Conservation (phyloP, 169 alveolate genomes). For the Cryptosporidium sp. region DNA sequence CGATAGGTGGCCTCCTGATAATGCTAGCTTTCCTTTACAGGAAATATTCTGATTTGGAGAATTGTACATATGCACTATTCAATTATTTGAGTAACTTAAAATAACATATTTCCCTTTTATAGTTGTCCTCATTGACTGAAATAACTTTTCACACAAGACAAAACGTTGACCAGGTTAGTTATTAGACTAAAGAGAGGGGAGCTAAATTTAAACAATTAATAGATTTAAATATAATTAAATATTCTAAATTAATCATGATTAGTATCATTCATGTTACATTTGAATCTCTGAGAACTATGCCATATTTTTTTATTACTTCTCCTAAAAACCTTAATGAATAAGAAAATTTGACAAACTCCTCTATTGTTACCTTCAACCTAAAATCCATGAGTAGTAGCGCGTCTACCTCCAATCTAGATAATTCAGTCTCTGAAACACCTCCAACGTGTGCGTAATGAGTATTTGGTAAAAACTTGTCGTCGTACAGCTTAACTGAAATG, state of each 20-base stretch:
- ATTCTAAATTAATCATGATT: neutral
- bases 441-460: slow-evolving; percentile 52
- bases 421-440: slow-evolving; percentile 51
- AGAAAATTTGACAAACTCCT: slow-evolving; percentile 39
- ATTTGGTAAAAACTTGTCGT: slow-evolving; percentile 55
- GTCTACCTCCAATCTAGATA: slow-evolving; percentile 30
- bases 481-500: slow-evolving; percentile 36
- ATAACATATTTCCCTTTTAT: neutral
- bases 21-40: neutral
- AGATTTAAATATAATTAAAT: neutral
- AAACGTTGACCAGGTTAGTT: slow-evolving; percentile 56
- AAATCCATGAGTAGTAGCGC: slow-evolving; percentile 43
- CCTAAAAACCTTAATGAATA: slow-evolving; percentile 51
- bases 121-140: neutral
- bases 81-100: slow-evolving; percentile 6
- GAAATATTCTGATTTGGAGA: slow-evolving; percentile 7
- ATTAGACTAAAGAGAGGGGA: neutral
- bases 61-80: slow-evolving; percentile 21
- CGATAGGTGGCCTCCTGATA: slow-evolving; percentile 6
- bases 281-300: neutral
- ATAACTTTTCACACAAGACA: slow-evolving; percentile 74
- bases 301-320: neutral
- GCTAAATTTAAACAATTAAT: neutral
- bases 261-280: neutral
- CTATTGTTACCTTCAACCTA: slow-evolving; percentile 27